These are phyloP conservation scores for Scheffersomyces stambukii DNA, from an alignment of 1,139 yeast genomes.

Conservation along the genomic window DNA sequence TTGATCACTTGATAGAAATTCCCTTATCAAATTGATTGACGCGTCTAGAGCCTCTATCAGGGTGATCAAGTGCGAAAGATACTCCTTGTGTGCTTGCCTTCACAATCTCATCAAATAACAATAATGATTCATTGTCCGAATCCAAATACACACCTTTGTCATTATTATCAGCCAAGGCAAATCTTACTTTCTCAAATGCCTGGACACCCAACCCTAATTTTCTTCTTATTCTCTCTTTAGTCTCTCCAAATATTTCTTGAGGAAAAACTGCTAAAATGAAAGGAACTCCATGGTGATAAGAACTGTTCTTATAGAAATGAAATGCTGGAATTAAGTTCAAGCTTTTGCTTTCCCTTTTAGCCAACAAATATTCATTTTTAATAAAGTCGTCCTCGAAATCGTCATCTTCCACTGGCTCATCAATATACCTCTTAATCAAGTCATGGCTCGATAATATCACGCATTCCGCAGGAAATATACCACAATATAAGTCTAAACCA, in stretches of 20 bases:
- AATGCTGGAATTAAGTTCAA: constrained; percentile 46
- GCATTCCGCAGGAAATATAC: constrained; percentile 43
- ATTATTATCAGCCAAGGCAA: constrained; percentile 51
- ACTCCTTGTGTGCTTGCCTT: constrained; percentile 36
- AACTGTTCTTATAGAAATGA: constrained; percentile 74
- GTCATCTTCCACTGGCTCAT: constrained; percentile 15
- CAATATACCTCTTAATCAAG: constrained; percentile 27
- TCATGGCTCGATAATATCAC: constrained; percentile 36
- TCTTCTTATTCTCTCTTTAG: constrained; percentile 65
- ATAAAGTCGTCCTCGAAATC: constrained; percentile 18
- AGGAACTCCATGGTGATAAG: constrained; percentile 81
- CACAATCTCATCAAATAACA: constrained; percentile 53
- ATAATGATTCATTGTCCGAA: constrained; percentile 48
- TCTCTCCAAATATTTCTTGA: constrained; percentile 59
- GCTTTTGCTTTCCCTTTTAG: constrained; percentile 30
- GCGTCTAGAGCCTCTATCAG: constrained; percentile 61
- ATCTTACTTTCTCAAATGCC: constrained; percentile 70
- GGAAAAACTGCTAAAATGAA: constrained; percentile 69
- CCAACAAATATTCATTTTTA: constrained; percentile 26
- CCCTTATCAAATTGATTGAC: constrained; percentile 53
- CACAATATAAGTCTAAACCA: constrained; percentile 36
- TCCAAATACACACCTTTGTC: constrained; percentile 48
- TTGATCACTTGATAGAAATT: constrained; percentile 49
- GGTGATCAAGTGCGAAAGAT: constrained; percentile 77
- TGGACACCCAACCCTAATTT: constrained; percentile 71